Conservation (phyloP, 495 filamentous ascomycete genomes). For the Neurospora sp. region DNA sequence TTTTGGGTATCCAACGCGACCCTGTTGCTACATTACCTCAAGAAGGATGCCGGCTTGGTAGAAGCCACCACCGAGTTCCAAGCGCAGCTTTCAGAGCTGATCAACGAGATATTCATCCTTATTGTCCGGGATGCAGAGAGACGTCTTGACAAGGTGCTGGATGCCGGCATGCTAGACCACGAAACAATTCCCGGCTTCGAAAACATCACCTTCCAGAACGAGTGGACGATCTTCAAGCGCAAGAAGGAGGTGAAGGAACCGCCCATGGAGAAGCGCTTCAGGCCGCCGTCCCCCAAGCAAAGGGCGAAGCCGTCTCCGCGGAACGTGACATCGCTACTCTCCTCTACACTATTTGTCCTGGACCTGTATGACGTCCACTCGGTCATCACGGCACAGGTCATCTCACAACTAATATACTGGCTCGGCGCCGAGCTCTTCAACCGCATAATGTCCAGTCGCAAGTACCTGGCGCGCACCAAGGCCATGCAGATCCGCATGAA, state of each 20-base stretch:
- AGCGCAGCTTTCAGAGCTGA: slow-evolving; percentile 82
- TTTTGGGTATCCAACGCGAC: slow-evolving; percentile 99
- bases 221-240: slow-evolving; percentile 92
- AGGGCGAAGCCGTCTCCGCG: slow-evolving; percentile 83
- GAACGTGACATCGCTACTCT: slow-evolving; percentile 94
- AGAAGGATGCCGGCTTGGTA: slow-evolving; percentile 79
- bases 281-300: slow-evolving; percentile 90
- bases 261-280: slow-evolving; percentile 81
- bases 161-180: slow-evolving; percentile 89
- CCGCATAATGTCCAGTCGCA: slow-evolving; percentile 88
- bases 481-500: slow-evolving; percentile 99
- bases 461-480: slow-evolving; percentile 92
- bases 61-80: slow-evolving; percentile 83
- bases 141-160: slow-evolving; percentile 90
- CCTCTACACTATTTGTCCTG: slow-evolving; percentile 92
- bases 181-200: slow-evolving; percentile 97
- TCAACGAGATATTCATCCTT: slow-evolving; percentile 98
- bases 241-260: slow-evolving; percentile 81
- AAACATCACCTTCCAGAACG: slow-evolving; percentile 91
- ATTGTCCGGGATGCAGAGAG: slow-evolving; percentile 97
- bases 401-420: slow-evolving; percentile 94
- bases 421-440: slow-evolving; percentile 95
- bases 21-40: slow-evolving; percentile 86
- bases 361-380: slow-evolving; percentile 98
- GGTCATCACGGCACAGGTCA: slow-evolving; percentile 83